Base-by-base conservation (phyloP, 2,329 filamentous ascomycete species). In the Penicillium fuscoglaucum region DNA sequence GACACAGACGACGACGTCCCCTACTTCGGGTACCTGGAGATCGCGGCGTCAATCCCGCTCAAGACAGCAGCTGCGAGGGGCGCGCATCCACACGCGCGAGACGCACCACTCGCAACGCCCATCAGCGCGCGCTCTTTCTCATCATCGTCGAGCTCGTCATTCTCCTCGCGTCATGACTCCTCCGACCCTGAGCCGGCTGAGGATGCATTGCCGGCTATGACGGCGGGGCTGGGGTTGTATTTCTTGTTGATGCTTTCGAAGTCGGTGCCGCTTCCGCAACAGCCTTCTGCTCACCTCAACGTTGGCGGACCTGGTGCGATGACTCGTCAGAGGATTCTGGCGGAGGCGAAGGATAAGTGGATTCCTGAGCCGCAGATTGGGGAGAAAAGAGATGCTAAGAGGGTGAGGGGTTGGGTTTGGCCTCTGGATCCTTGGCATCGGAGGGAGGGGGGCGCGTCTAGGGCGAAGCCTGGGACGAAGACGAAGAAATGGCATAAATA, bases 21-120 rank as follows among this genome's bases (percentile, higher is more conserved):
- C 0, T 87, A 91, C 72, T 97, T 96, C 70, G 93, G 93, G n/a
- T 91, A 88, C 74, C 80, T 97, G 6, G 93, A 98, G 74, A 83
- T 96, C 29, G 80, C 83, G 0, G 71, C 82, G 0, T 80, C 85
- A 0, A 83, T 87, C 54, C 76, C 80, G 6, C 80, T 86, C 51
- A 80, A 80, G 37, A 79, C 80, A 0, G 70, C 80, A 0, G 70
- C 73, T 47, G 74, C 60, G 61, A 72, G 48, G 6, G 19, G 29
- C 26, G 35, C 49, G 26, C 52, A n/a, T 10, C 6, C 39, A 17
- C 53, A 43, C 21, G 17, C 56, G 45, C 54, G 46, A n/a, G 69
- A 70, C 21, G 60, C 52, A 15, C 64, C 68, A n/a, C 58, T 71
- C 0, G 71, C 72, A 31, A 70, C 65, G 0, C 70, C 73, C 9